Base-by-base conservation (phyloP, 805 yeast genomes). In the Cyberlindnera petersonii region DNA sequence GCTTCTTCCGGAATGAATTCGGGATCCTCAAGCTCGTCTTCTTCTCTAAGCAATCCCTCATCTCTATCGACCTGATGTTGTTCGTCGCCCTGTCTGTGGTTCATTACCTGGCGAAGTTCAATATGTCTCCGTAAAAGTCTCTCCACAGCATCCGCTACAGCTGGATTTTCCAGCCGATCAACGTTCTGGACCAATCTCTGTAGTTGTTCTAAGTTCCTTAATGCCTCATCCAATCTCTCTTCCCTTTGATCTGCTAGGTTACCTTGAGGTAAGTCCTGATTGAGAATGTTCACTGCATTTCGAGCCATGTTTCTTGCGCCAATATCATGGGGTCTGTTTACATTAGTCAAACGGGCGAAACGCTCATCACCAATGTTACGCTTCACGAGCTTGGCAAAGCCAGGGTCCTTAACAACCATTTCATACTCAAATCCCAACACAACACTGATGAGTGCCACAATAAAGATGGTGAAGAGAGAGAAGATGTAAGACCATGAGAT, bases 351-450 rank as follows among this genome's bases (percentile, higher is more conserved):
- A 18, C 30, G 31, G 14, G 21, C 31, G 4, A 17, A 10, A n/a
- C 36, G 40, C 13, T 35, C 36, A 4, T 37, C 70, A 3, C 93
- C 93, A 32, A 84, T 74, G 42, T 71, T 74, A 46, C 68, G 75
- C 37, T 70, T 56, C 14, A 83, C 63, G 55, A 82, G 68, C 52
- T 75, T 77, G 21, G 65, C 59, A 56, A 80, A 82, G 0, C 86
- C 87, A 33, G 79, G 77, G 56, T 84, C 94, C 39, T 78, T 65
- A 2, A 76, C 74, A 13, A 83, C 82, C 77, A 83, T 78, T 49
- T 82, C 88, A 54, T 81, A 83, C 44, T 74, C 78, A 17, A 79
- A 64, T 52, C 75, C 74, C 6, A 77, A 41, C 5, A 76, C 71
- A 14, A 74, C 45, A 40, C 66, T 70, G 19, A 71, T 57, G 4